These are phyloP conservation scores for Talaromyces sp. DNA, from an alignment of 2,329 filamentous ascomycete genomes.

Conservation along the genomic window DNA sequence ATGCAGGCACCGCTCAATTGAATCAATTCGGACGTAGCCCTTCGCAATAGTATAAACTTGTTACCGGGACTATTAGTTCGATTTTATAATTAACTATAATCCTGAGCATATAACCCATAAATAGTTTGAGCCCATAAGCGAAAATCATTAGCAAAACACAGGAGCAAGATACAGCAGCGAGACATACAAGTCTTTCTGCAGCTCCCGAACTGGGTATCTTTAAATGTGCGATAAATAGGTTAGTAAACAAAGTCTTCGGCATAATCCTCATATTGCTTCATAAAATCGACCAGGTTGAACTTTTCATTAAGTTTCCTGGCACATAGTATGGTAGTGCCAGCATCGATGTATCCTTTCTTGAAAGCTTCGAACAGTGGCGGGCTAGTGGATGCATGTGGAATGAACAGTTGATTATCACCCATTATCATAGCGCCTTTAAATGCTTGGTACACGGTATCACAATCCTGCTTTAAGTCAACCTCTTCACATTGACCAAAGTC, in stretches of 20 bases:
- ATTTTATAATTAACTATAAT: too few relatives aligned
- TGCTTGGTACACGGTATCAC: slow-evolving; percentile 13
- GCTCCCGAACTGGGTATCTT: too few relatives aligned
- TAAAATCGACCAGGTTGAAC: slow-evolving; percentile 13
- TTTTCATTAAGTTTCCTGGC: not conserved
- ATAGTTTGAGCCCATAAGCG: too few relatives aligned
- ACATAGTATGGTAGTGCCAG: slow-evolving; percentile 6
- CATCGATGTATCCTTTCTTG: slow-evolving; percentile 8
- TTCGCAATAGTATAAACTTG: too few relatives aligned
- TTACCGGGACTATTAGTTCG: too few relatives aligned
- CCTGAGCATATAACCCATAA: too few relatives aligned
- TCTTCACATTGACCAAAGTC: slow-evolving; percentile 15
- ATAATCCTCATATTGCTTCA: slow-evolving; percentile 17
- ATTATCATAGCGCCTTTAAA: slow-evolving; percentile 19
- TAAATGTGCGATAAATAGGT: too few relatives aligned
- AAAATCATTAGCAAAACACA: too few relatives aligned
- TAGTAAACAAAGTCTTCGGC: slow-evolving; percentile 11
- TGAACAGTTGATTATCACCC: slow-evolving; percentile 15
- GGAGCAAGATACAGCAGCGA: too few relatives aligned
- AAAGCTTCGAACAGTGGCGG: slow-evolving; percentile 16
- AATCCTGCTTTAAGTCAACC: slow-evolving; percentile 9
- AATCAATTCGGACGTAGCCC: too few relatives aligned
- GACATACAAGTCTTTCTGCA: too few relatives aligned
- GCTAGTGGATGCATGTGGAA: slow-evolving; percentile 20
- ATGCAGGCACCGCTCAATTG: too few relatives aligned